Evolutionary conservation across 1,284 basidiomycete species (phyloP).

Genomic region (Pseudozyma sp.): DNA sequence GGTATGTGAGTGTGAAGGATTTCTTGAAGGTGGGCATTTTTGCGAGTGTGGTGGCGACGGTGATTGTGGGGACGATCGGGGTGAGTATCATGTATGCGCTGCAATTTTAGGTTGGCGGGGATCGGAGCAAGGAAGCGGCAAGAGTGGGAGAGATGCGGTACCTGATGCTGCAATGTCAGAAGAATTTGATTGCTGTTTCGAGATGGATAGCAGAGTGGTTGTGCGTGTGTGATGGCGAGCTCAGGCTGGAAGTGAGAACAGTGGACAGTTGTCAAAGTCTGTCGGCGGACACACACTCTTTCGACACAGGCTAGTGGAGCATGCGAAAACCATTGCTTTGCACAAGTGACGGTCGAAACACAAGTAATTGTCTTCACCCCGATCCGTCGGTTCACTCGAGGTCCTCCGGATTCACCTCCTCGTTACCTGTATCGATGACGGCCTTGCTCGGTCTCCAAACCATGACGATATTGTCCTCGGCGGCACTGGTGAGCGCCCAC

Average conservation of each 20-base stretch:
- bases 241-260: too few species aligned
- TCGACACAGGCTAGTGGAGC: too few species aligned
- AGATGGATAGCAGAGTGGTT: too few species aligned
- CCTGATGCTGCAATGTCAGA: neutral
- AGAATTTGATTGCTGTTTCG: too few species aligned
- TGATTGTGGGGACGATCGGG: slow-evolving; percentile 69
- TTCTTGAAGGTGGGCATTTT: slow-evolving; percentile 94
- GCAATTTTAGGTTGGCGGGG: slow-evolving; percentile 23
- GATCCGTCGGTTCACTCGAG: slow-evolving; percentile 16
- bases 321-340: too few species aligned
- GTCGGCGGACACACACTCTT: too few species aligned
- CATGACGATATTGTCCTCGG: slow-evolving; percentile 68
- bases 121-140: too few species aligned
- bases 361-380: too few species aligned
- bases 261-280: too few species aligned
- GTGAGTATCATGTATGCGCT: slow-evolving; percentile 61
- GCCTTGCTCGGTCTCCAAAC: slow-evolving; percentile 57
- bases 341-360: too few species aligned
- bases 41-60: slow-evolving; percentile 85
- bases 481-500: slow-evolving; percentile 63
- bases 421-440: slow-evolving; percentile 43
- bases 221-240: too few species aligned
- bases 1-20: slow-evolving; percentile 73
- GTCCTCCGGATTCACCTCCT: slow-evolving; percentile 36
- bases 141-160: too few species aligned